Evolutionary conservation across 2,329 filamentous ascomycete species (phyloP).

Genomic region (Claviceps sp.): DNA sequence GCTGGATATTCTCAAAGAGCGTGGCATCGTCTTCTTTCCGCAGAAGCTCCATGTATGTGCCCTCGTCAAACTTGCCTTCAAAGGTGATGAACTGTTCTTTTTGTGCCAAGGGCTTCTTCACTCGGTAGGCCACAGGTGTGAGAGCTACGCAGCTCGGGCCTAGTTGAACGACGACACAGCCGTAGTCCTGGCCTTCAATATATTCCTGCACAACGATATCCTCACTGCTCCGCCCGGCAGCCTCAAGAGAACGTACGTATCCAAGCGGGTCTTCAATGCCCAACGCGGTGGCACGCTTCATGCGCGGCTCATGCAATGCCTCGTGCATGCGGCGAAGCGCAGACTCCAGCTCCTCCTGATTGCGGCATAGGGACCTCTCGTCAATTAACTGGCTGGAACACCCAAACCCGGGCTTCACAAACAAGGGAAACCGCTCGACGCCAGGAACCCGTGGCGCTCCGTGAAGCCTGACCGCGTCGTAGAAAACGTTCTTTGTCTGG

Average conservation of each 20-base stretch:
- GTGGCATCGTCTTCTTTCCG: background rate
- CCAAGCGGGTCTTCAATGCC: background rate
- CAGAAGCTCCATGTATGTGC: background rate
- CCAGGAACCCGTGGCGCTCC: background rate
- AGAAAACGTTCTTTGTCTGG: background rate
- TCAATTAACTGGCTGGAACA: constrained; percentile 1
- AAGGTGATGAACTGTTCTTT: constrained; percentile 1
- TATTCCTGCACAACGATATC: constrained; percentile 1
- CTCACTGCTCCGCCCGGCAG: background rate
- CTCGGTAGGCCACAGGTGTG: background rate
- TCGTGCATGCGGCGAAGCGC: background rate
- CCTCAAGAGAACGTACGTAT: background rate
- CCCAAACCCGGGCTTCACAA: background rate
- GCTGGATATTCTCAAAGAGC: background rate
- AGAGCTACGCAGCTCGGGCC: background rate
- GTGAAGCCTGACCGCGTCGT: background rate
- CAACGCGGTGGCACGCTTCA: background rate
- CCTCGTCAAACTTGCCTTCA: background rate
- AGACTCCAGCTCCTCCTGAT: background rate
- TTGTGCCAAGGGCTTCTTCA: background rate
- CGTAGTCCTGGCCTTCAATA: background rate
- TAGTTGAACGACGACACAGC: background rate
- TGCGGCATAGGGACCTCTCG: background rate
- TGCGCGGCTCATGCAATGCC: background rate
- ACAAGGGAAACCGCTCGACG: background rate